phyloP scores from a whole-genome alignment of 768 basidiomycete genomes.

The Daedaleopsis sinensis region DNA sequence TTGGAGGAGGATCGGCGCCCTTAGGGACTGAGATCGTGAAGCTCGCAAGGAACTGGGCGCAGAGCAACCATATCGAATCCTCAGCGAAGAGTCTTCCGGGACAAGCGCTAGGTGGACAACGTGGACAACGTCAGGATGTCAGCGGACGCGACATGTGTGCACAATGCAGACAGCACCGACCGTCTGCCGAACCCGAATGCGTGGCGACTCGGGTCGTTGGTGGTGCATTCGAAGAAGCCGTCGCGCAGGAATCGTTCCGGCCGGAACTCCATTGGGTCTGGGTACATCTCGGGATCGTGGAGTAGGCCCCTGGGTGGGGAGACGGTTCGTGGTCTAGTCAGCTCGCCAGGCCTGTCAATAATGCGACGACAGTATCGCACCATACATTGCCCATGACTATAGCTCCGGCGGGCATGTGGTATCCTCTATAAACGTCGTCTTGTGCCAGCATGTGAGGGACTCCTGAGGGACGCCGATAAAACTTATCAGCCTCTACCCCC shows the following conservation, averaged over 20 bases:
- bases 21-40: constrained; percentile 4
- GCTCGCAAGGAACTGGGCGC: constrained; percentile 22
- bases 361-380: neutral
- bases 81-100: constrained; percentile 30
- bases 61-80: constrained; percentile 25
- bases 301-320: constrained; percentile 30
- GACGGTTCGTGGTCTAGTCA: constrained; percentile 24
- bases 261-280: neutral
- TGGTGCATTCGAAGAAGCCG: constrained; percentile 13
- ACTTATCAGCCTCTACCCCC: neutral
- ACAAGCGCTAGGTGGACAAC: constrained; percentile 16
- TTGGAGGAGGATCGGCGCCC: too few relatives aligned
- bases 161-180: neutral
- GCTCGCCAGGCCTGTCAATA: too few relatives aligned
- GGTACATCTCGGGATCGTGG: constrained; percentile 32
- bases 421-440: constrained; percentile 32
- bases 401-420: constrained; percentile 30
- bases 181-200: constrained; percentile 17
- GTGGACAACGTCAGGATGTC: neutral
- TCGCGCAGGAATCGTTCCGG: neutral
- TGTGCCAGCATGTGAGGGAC: constrained; percentile 24
- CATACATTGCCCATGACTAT: constrained; percentile 26
- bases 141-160: neutral
- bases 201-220: constrained; percentile 15
- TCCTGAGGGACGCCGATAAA: constrained; percentile 15